These are phyloP conservation scores for Hericium erinaceus DNA, from an alignment of 768 basidiomycete species.

Conservation along the genomic window DNA sequence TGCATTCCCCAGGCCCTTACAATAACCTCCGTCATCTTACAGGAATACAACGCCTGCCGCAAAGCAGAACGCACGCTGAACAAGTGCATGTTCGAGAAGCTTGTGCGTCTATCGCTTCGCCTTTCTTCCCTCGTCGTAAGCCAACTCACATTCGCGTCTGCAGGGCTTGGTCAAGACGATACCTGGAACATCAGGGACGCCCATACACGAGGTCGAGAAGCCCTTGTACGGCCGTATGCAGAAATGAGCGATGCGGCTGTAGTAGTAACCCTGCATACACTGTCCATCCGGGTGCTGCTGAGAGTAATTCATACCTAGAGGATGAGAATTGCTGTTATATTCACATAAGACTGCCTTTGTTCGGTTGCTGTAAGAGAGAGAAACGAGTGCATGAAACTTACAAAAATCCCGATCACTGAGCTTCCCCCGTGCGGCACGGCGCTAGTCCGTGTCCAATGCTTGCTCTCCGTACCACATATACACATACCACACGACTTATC, in stretches of 20 bases:
- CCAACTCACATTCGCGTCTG: neutral
- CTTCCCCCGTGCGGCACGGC: too few relatives aligned
- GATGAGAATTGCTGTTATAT: too few relatives aligned
- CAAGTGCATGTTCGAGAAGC: conserved; percentile 92
- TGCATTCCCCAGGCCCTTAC: too few relatives aligned
- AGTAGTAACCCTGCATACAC: too few relatives aligned
- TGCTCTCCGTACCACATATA: neutral
- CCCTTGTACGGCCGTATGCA: conserved; percentile 80
- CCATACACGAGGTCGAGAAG: conserved; percentile 80
- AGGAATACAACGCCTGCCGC: conserved; percentile 89
- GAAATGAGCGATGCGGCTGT: conserved; percentile 40
- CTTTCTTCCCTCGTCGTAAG: neutral
- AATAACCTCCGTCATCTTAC: conserved; percentile 2
- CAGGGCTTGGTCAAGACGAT: conserved; percentile 89
- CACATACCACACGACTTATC: conserved; percentile 1
- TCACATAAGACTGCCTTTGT: too few relatives aligned
- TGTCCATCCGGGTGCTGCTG: too few relatives aligned
- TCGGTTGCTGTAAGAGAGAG: too few relatives aligned
- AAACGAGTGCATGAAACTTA: too few relatives aligned
- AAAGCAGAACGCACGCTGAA: conserved; percentile 83
- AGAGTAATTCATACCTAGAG: too few relatives aligned
- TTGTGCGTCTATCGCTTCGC: conserved; percentile 46
- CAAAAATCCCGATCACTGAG: too few relatives aligned
- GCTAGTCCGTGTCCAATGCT: neutral
- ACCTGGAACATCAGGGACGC: conserved; percentile 78